These are phyloP conservation scores for Tolypocladium tundrense DNA, from an alignment of 2,329 filamentous ascomycete genomes.

Conservation along the genomic window DNA sequence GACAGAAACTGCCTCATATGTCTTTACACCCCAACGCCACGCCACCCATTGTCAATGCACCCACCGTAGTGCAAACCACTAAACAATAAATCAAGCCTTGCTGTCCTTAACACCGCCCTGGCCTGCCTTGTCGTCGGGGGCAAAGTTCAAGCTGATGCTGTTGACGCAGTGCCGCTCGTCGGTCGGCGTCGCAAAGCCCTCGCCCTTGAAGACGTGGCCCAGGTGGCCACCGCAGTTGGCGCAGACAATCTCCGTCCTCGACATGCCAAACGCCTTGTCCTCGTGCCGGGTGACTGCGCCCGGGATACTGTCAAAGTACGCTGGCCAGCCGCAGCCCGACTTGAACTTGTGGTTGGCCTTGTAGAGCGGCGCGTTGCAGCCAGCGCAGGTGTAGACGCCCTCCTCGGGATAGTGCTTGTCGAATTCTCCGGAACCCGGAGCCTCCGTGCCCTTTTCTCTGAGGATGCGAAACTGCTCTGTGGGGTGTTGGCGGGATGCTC, in stretches of 20 bases:
- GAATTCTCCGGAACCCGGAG: constrained; percentile 68
- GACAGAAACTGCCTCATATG: background rate
- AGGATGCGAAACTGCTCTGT: constrained; percentile 92
- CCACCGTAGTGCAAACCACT: too few relatives aligned
- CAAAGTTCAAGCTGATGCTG: constrained; percentile 80
- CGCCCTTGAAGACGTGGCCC: constrained; percentile 91
- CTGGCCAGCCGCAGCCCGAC: constrained; percentile 94
- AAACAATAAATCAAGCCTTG: constrained; percentile 18
- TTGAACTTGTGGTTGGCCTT: constrained; percentile 91
- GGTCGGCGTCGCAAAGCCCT: constrained; percentile 74
- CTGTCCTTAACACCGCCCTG: constrained; percentile 21
- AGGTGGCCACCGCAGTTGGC: constrained; percentile 88
- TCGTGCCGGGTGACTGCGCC: constrained; percentile 77
- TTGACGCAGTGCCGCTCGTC: constrained; percentile 98
- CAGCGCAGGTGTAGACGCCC: constrained; percentile 82
- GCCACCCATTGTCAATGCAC: background rate
- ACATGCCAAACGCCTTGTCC: constrained; percentile 71
- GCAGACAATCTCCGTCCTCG: constrained; percentile 86
- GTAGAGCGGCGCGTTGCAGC: constrained; percentile 81
- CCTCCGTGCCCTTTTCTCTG: constrained; percentile 84
- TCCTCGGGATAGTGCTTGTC: constrained; percentile 71
- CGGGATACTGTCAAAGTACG: constrained; percentile 92
- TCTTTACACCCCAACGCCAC: background rate
- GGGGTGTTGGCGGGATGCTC: constrained; percentile 3
- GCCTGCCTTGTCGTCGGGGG: constrained; percentile 46